Evolutionary conservation across 208 protist species (phyloP).

Genomic region (Leishmania tarentolae): DNA sequence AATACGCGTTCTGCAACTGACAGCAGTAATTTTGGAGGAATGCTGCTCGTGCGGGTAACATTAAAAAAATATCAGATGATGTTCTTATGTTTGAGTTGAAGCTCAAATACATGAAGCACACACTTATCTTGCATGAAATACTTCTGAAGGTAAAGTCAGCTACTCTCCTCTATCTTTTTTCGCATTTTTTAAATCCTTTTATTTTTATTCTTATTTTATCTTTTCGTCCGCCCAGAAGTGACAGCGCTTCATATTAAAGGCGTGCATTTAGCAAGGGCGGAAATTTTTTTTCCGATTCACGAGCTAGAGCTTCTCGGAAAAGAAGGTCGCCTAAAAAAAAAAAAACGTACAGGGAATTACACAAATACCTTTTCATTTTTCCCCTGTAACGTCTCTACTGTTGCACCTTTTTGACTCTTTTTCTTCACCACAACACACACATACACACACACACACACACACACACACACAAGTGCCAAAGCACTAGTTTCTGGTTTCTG

Average conservation of each 20-base stretch:
- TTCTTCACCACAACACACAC: background rate
- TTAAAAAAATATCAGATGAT: background rate
- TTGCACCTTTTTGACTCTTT: background rate
- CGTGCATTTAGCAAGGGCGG: background rate
- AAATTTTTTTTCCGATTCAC: background rate
- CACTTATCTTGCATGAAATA: background rate
- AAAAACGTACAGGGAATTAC: background rate
- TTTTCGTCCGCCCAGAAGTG: background rate
- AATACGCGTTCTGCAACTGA: background rate
- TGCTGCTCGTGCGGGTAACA: background rate
- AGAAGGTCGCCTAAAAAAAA: background rate
- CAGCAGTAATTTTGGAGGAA: too few relatives aligned
- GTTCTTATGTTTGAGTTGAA: background rate
- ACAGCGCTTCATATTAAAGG: background rate
- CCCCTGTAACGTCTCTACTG: background rate
- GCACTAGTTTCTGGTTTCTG: background rate
- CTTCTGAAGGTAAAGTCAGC: background rate
- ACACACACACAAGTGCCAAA: background rate
- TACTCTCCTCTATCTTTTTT: background rate
- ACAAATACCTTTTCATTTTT: background rate
- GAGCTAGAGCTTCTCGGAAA: background rate
- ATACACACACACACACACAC: too few relatives aligned
- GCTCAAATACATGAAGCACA: background rate
- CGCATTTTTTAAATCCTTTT: background rate
- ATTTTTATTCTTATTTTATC: background rate